Evolutionary conservation across 805 yeast genomes (phyloP).

Genomic region (Scheffersomyces lignosus): DNA sequence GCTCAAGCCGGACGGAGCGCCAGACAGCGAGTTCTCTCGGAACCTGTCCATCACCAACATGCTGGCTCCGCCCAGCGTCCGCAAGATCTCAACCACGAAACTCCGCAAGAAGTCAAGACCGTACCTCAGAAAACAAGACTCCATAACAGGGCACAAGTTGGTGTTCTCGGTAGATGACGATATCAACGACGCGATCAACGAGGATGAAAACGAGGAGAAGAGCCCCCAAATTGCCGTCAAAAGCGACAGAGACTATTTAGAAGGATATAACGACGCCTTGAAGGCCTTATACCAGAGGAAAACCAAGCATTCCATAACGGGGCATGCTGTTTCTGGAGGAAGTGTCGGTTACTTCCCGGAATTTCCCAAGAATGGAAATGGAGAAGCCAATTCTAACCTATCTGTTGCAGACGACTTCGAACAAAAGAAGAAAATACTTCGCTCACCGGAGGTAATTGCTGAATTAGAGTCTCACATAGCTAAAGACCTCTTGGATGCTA

Average conservation of each 20-base stretch:
- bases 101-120: not conserved
- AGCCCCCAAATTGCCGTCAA: constrained; percentile 2
- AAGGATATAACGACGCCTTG: constrained; percentile 73
- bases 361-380: constrained; percentile 3
- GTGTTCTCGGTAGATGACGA: constrained; percentile 84
- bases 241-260: constrained; percentile 49
- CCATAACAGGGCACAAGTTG: constrained; percentile 32
- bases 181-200: constrained; percentile 58
- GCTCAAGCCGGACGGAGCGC: not conserved
- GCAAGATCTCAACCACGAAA: constrained; percentile 12
- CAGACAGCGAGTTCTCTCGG: not conserved
- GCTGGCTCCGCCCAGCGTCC: constrained; percentile 14
- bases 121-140: constrained; percentile 18
- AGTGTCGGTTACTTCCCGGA: constrained; percentile 8
- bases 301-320: not conserved
- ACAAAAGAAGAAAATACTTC: constrained; percentile 8
- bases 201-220: constrained; percentile 52
- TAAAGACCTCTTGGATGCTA: not conserved
- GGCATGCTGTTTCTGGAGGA: not conserved
- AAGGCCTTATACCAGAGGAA: constrained; percentile 33
- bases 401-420: not conserved
- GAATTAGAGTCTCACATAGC: not conserved
- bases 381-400: not conserved
- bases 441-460: not conserved
- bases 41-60: constrained; percentile 8